Evolutionary conservation across 2,329 filamentous ascomycete species (phyloP), one percentile per base, ranked within the genome.

Genomic region (Keithomyces neogunnii): DNA sequence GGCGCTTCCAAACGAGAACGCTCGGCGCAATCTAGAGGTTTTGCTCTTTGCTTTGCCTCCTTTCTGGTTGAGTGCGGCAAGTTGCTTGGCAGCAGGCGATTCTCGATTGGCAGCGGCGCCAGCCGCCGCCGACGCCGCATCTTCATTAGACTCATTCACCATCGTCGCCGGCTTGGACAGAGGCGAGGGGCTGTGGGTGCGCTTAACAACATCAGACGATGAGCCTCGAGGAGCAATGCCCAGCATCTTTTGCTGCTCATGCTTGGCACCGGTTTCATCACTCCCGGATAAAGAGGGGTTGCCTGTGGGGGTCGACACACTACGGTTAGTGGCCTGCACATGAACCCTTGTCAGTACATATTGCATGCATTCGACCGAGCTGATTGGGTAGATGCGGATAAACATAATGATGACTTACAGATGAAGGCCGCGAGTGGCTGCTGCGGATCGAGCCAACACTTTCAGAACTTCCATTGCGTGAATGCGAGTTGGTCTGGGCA

Each of bases 1-100:
- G 42, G 91, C 89, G 66, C 92, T 97, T 47, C 93, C 91, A 69
- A 99, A 99, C 0, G 93, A 99, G 62, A 99, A 96, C 0, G 93
- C 93, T 60, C 93, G 81, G 51, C 93, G 83, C 53, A 99, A 75
- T 58, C 91, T 80, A 19, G 88, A 91, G 2, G 86, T 88, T 71
- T 96, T 96, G 71, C 85, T 89, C 65, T 89, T 90, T 57, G 84
- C 79, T 64, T 82, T 87, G 31, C 75, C 74, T 50, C 89, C 88
- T 64, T 88, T 92, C 58, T 92, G 87, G 54, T 85, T 92, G 51
- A 97, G 77, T n/a, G 91, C 89, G 45, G 88, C 84, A 39, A 97
- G 78, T 52, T 95, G 89, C 66, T 89, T 85, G 11, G 88, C 85
- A 26, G 92, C 92, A 45, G 88, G 83, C 59, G 88, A 91, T 53